Base-by-base conservation (phyloP, 1,284 basidiomycete species). In the Cutaneotrichosporon dermatis region DNA sequence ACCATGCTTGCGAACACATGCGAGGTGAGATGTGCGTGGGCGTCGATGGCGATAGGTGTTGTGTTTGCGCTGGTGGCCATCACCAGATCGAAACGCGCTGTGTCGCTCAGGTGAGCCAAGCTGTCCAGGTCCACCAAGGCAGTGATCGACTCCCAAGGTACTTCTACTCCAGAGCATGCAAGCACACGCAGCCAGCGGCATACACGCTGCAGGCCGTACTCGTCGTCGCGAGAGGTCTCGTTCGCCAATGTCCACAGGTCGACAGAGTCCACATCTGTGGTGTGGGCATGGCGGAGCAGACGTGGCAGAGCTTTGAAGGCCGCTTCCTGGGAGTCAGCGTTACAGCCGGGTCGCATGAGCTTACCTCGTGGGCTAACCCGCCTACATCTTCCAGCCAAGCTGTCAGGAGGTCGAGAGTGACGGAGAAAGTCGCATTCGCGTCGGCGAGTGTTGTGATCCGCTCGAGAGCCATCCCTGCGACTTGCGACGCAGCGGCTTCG, bases 151-250 rank as follows among this genome's bases (percentile, higher is more conserved):
- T 57, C 43, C 72, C 73, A 76, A 0, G 88, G 84, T 13, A 90
- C 80, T 36, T 87, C 84, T 12, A 89, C 83, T 0, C 86, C 88
- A 2, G 88, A 88, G 51, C 80, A 80, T 10, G 87, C 80, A 64
- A 89, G 80, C 25, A 87, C 77, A 37, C 82, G 81, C 37, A 90
- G 80, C 86, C 88, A 89, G 52, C 80, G 78, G 43, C 88, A 76
- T 39, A 82, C 82, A 36, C 79, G 80, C 15, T 76, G 73, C 42
- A 86, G 77, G 5, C 83, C 83, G 5, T 81, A 76, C 42, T 74
- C 69, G 16, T 79, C 80, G 55, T 79, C 75, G 3, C 76, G 78
- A 0, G 84, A 83, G 6, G 80, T 75, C 37, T 78, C 76, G 15
- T 80, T 75, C 5, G 88, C 75, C 6, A 83, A 76, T 41, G 80